Evolutionary conservation across 1,284 basidiomycete species (phyloP).

Genomic region (Ustilago tritici): DNA sequence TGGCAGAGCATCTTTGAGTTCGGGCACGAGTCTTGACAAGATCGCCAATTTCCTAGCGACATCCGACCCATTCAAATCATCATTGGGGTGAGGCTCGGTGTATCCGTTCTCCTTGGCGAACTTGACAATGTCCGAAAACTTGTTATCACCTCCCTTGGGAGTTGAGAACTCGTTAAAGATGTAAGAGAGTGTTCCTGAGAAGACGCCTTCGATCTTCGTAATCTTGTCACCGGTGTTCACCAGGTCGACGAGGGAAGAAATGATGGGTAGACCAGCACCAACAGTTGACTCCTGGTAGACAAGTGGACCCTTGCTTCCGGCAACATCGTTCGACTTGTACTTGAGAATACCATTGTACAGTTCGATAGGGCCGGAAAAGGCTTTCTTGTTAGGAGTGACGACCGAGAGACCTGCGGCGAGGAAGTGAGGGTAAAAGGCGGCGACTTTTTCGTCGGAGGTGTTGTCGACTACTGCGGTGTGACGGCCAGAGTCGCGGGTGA

Average conservation of each 20-base stretch:
- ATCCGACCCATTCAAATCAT: conserved; percentile 95
- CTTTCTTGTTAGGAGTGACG: conserved; percentile 98
- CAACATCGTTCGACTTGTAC: conserved; percentile 37
- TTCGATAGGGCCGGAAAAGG: conserved; percentile 80
- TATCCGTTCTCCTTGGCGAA: conserved; percentile 92
- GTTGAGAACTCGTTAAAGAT: conserved; percentile 93
- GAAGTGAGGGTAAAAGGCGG: conserved; percentile 84
- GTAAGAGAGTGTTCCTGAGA: conserved; percentile 96
- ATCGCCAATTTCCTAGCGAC: conserved; percentile 97
- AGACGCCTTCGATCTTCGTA: conserved; percentile 77
- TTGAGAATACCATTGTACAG: conserved; percentile 80
- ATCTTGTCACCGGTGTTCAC: conserved; percentile 89
- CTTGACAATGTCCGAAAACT: conserved; percentile 89
- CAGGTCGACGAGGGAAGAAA: conserved; percentile 90
- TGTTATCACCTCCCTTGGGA: conserved; percentile 70
- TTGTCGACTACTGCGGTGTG: conserved; percentile 87
- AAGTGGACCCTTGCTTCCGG: conserved; percentile 72
- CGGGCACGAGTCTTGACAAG: conserved; percentile 76
- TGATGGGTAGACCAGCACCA: conserved; percentile 92
- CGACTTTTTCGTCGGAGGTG: conserved; percentile 87
- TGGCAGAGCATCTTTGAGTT: conserved; percentile 71
- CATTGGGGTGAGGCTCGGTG: conserved; percentile 96
- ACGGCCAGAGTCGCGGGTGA: conserved; percentile 51
- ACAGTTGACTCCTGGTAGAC: conserved; percentile 94
- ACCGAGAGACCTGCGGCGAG: conserved; percentile 84